Conservation (phyloP, 306 rosid species). For the Styphnolobium japonicum region DNA sequence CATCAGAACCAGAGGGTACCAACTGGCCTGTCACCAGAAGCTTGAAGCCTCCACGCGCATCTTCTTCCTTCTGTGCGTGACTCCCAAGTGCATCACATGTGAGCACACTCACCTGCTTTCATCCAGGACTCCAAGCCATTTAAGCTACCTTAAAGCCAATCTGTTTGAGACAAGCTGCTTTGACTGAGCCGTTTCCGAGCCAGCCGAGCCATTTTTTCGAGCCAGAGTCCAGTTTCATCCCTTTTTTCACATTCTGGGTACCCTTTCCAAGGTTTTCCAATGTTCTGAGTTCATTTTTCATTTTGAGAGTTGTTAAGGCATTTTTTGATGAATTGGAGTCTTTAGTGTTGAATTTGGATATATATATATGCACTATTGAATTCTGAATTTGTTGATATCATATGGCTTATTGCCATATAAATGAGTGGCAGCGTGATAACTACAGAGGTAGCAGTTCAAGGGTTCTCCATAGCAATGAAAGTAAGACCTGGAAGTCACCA, state of each 20-base stretch:
- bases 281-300: background rate
- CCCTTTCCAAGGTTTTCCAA: background rate
- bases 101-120: background rate
- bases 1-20: background rate
- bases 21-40: background rate
- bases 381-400: background rate
- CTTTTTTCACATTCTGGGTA: background rate
- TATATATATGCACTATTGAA: background rate
- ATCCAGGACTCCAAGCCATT: background rate
- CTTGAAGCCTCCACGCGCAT: background rate
- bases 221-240: background rate
- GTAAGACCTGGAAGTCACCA: background rate
- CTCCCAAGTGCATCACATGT: background rate
- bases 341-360: background rate
- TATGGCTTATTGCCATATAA: constrained; percentile 4
- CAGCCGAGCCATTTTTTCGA: background rate
- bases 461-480: background rate
- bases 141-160: background rate
- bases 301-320: background rate
- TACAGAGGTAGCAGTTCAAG: background rate
- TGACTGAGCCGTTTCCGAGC: background rate
- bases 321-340: background rate
- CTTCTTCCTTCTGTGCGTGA: background rate
- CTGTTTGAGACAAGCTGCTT: background rate
- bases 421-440: background rate